phyloP scores from a whole-genome alignment of 345 rosid species.

The Diplotaxis tenuifolia region DNA sequence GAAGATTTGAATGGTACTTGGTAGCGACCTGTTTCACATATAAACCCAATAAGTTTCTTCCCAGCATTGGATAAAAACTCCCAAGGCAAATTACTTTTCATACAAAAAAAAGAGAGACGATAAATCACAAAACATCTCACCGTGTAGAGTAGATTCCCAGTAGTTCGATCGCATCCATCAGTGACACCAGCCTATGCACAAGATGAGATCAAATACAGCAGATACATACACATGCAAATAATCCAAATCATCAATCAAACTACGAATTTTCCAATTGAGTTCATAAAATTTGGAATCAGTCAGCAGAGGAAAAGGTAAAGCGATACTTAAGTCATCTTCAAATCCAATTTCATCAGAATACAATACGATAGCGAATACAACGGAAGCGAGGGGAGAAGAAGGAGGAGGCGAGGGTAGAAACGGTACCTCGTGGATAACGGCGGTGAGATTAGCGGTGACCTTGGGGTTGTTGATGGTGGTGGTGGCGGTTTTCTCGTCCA shows the following conservation, averaged over 20 bases:
- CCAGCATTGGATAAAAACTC: not conserved
- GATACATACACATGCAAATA: conserved; percentile 6
- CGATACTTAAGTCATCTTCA: not conserved
- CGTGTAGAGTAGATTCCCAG: conserved; percentile 82
- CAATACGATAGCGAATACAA: not conserved
- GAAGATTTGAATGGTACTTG: conserved; percentile 71
- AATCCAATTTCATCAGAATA: conserved; percentile 7
- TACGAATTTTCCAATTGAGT: not conserved
- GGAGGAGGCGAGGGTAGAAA: not conserved
- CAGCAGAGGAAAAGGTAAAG: not conserved
- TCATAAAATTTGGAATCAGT: not conserved
- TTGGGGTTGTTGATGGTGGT: conserved; percentile 80
- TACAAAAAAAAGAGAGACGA: no score
- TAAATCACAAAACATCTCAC: conserved; percentile 38
- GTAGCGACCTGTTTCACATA: conserved; percentile 70
- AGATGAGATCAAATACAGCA: not conserved
- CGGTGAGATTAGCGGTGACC: conserved; percentile 78
- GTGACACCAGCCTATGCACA: conserved; percentile 67
- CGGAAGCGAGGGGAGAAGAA: not conserved
- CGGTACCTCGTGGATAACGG: conserved; percentile 78
- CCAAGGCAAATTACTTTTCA: not conserved
- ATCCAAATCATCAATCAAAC: conserved; percentile 11
- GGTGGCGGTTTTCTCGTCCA: conserved; percentile 58
- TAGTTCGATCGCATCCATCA: conserved; percentile 69
- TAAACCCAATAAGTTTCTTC: not conserved